Conservation (phyloP, 352 stramenopile species). For the Globisporangium emineosum region DNA sequence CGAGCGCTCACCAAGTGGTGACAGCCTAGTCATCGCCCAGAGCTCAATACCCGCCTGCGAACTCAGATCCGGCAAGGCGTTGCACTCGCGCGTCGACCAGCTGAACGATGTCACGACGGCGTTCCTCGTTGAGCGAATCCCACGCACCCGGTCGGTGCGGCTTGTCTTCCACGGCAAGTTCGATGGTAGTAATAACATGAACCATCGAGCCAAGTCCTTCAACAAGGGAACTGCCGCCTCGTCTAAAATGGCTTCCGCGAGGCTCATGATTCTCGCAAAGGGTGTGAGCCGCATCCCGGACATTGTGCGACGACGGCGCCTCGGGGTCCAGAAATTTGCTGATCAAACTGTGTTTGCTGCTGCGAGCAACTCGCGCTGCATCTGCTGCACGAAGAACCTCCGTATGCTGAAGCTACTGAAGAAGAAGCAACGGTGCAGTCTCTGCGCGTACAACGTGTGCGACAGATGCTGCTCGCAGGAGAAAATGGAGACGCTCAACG, state of each 20-base stretch:
- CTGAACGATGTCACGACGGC: conserved; percentile 31
- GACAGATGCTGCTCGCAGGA: conserved; percentile 34
- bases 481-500: conserved; percentile 40
- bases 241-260: no score
- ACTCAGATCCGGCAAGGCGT: conserved; percentile 36
- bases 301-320: conserved; percentile 49
- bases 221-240: no score
- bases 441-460: conserved; percentile 51
- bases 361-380: conserved; percentile 48
- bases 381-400: conserved; percentile 53
- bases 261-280: conserved; percentile 38
- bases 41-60: no score
- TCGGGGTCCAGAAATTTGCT: conserved; percentile 54
- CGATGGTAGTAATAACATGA: conserved; percentile 11
- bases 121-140: conserved; percentile 33
- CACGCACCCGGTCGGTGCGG: conserved; percentile 29
- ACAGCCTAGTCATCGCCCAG: no score
- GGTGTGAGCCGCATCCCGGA: conserved; percentile 34
- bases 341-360: conserved; percentile 37
- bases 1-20: no score
- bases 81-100: conserved; percentile 29
- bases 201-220: no score
- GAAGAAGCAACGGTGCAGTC: conserved; percentile 37
- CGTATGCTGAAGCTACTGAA: conserved; percentile 23
- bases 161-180: conserved; percentile 38